Evolutionary conservation across 2,329 filamentous ascomycete species (phyloP).

Genomic region (Coleophoma cylindrospora): DNA sequence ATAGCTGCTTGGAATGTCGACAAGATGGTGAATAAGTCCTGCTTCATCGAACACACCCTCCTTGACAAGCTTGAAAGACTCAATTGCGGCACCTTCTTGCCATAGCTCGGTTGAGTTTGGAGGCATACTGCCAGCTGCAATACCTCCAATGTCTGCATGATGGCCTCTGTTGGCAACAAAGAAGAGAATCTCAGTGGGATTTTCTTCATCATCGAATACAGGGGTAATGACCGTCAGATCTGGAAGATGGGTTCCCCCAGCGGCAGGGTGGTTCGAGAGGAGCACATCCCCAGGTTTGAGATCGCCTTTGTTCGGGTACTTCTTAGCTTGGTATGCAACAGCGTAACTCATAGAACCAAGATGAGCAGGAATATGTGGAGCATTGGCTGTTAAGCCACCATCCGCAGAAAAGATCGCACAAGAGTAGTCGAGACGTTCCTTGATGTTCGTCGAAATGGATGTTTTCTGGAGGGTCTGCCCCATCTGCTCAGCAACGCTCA

Average conservation of each 20-base stretch:
- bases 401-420: conserved; percentile 72
- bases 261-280: conserved; percentile 71
- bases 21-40: conserved; percentile 63
- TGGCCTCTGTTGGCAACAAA: conserved; percentile 72
- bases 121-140: conserved; percentile 75
- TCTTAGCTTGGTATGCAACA: conserved; percentile 60
- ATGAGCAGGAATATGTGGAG: conserved; percentile 60
- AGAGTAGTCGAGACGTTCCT: conserved; percentile 75
- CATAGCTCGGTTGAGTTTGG: conserved; percentile 60
- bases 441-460: conserved; percentile 70
- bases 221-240: conserved; percentile 78
- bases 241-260: conserved; percentile 72
- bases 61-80: conserved; percentile 62
- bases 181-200: conserved; percentile 60
- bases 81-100: conserved; percentile 57
- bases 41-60: conserved; percentile 72
- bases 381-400: conserved; percentile 70
- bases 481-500: conserved; percentile 81
- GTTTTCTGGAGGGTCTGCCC: conserved; percentile 73
- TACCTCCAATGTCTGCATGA: conserved; percentile 78
- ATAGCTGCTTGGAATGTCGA: conserved; percentile 58
- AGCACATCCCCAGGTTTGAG: conserved; percentile 73
- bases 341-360: background rate
- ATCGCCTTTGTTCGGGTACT: conserved; percentile 68
- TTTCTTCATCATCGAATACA: conserved; percentile 55